Evolutionary conservation across 2,329 filamentous ascomycete species (phyloP), one percentile per base, ranked within the genome.

Genomic region (Arthrinium phaeospermum): DNA sequence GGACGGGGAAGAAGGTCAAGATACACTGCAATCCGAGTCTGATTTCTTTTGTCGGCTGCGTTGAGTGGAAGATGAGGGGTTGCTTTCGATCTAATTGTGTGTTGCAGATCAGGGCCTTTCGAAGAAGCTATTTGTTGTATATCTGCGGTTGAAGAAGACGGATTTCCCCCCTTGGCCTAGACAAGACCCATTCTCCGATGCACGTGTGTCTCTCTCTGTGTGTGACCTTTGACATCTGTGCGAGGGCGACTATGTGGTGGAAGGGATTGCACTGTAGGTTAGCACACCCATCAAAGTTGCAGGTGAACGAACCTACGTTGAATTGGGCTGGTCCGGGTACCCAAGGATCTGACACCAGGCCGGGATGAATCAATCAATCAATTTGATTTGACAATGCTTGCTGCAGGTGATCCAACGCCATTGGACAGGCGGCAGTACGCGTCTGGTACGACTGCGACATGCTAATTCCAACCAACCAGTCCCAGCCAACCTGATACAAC

Each of bases 41-140:
- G 19, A 41, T 64, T 64, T 64, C 57, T 64, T 64, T 64, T 64
- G 57, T 64, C 57, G 57, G 57, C n/a, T 19, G 34, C 57, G 57
- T 37, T 30, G 30, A 41, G 57, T 41, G 30, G 34, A 34, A 30
- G 14, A 10, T 8, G 57, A 30, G 57, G 57, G 57, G 34, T 41
- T 64, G 57, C 22, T 3, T 13, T 64, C 14, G 57, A 24, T 64
- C 57, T 64, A 64, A n/a, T 41, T 64, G 34, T 64, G 19, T 61
- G 3, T 61, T 64, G 22, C 34, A 64, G 57, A 41, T 41, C 57
- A 37, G 34, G 34, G 57, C 57, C 34, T n/a, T 41, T 64, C 12
- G 57, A 24, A n/a, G 4, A 24, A n/a, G 4, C 30, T n/a, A 41
- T 41, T 64, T 64, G 57, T 41, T 64, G 34, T 64, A 41, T 41